phyloP scores from a whole-genome alignment of 2,329 filamentous ascomycete species.

The Alternaria burnsii region DNA sequence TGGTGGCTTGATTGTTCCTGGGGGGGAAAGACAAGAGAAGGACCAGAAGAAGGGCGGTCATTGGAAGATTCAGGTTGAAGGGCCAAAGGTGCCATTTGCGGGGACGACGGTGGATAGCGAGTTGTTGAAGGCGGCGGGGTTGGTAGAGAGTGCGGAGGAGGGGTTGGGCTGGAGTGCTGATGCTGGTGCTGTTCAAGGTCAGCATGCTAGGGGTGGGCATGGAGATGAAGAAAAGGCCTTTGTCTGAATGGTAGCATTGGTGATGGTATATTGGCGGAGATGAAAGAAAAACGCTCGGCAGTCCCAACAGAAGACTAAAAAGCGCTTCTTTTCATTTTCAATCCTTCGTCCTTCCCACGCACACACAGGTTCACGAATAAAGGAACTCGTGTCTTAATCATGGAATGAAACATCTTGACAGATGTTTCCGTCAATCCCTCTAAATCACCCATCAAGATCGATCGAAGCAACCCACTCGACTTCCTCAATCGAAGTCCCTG shows the following conservation, averaged over 20 bases:
- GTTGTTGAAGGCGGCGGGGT: slow-evolving; percentile 40
- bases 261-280: background rate
- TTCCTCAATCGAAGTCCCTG: background rate
- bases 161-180: background rate
- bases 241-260: background rate
- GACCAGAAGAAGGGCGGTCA: slow-evolving; percentile 24
- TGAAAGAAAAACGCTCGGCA: background rate
- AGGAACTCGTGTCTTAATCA: background rate
- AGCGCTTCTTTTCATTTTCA: background rate
- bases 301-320: background rate
- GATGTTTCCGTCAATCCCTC: background rate
- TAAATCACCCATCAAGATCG: background rate
- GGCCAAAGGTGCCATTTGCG: slow-evolving; percentile 37
- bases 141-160: slow-evolving; percentile 30
- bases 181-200: background rate
- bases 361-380: background rate
- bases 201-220: slow-evolving; percentile 1
- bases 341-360: background rate
- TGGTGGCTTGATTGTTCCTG: background rate
- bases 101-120: slow-evolving; percentile 44
- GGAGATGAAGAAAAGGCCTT: slow-evolving; percentile 9
- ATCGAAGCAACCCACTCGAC: too few relatives aligned
- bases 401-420: background rate
- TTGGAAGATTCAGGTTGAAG: slow-evolving; percentile 31
- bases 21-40: slow-evolving; percentile 27